A percentile compares a stretch with the other conserved stretches of the same genome.
phyloP scores from a whole-genome alignment of 2,329 filamentous ascomycete species.

The Xylariaceae sp. region DNA sequence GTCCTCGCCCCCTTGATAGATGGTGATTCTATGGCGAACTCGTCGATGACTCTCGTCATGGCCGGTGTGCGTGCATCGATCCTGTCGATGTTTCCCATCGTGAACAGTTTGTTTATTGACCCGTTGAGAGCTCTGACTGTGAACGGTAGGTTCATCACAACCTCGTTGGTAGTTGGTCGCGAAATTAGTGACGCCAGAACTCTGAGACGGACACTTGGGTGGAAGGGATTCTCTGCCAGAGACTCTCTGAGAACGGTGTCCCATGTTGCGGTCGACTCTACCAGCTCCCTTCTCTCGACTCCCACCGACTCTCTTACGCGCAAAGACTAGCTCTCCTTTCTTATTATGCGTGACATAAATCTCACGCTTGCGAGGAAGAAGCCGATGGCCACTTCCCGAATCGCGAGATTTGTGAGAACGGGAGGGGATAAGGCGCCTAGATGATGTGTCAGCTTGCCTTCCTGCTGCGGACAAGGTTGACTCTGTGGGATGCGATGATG shows the following conservation, averaged over 20 bases:
- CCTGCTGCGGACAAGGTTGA: not conserved
- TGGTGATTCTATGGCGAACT: too few species aligned
- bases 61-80: too few species aligned
- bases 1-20: too few species aligned
- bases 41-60: too few species aligned
- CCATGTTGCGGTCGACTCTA: constrained; percentile 25
- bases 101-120: too few species aligned
- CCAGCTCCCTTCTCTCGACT: constrained; percentile 27
- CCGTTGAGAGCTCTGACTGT: too few species aligned
- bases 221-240: constrained; percentile 19
- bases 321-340: constrained; percentile 25
- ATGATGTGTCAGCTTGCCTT: constrained; percentile 6
- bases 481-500: not conserved
- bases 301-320: constrained; percentile 25
- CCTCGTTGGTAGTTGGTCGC: constrained; percentile 4
- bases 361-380: constrained; percentile 18
- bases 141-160: not conserved
- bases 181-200: constrained; percentile 15
- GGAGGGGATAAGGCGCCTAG: constrained; percentile 18
- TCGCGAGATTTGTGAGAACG: constrained; percentile 1
- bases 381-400: constrained; percentile 11
- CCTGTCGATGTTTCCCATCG: not conserved
- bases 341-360: constrained; percentile 27
- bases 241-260: constrained; percentile 25
- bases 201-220: constrained; percentile 17